Percentiles rank a stretch among this genome's conserved stretches.
Conservation (phyloP, 257 asterid species). For the Eucommia ulmoides region DNA sequence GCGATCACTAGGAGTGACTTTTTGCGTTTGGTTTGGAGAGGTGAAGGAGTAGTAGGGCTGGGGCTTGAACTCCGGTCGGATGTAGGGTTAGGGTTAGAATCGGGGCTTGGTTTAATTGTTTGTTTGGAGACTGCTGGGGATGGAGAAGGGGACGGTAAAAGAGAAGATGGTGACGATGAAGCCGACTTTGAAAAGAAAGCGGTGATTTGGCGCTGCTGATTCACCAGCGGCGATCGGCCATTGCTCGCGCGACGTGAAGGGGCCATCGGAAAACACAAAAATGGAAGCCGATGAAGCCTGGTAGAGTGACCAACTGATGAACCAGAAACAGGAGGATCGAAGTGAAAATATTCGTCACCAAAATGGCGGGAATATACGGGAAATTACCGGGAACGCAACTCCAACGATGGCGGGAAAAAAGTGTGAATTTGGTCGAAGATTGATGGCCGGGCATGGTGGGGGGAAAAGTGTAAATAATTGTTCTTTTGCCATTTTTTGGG, state of each 20-base stretch:
- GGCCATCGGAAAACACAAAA: conserved; percentile 28
- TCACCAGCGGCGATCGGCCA: conserved; percentile 85
- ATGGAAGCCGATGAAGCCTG: no score
- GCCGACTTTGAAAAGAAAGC: conserved; percentile 59
- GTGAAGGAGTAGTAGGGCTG: conserved; percentile 34
- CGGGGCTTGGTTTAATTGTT: conserved; percentile 4
- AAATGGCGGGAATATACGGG: no score
- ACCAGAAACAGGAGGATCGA: no score
- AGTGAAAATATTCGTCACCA: no score
- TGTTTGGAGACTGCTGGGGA: conserved; percentile 21
- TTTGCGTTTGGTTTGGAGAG: conserved; percentile 29
- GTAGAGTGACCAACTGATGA: no score
- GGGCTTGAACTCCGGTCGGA: conserved; percentile 15
- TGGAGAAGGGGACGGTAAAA: conserved; percentile 26
- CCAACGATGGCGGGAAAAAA: no score
- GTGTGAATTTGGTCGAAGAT: no score
- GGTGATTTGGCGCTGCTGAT: conserved; percentile 78
- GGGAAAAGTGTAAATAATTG: no score
- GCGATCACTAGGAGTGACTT: conserved; percentile 42
- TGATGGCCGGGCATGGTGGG: no score
- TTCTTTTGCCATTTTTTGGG: no score
- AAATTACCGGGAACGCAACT: no score
- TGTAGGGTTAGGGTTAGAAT: conserved; percentile 32
- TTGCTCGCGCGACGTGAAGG: conserved; percentile 49
- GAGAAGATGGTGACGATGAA: conserved; percentile 22